Percentiles rank a stretch among this genome's conserved stretches.
phyloP scores from a whole-genome alignment of 1,284 basidiomycete genomes.

The Rhodotorula mucilaginosa region DNA sequence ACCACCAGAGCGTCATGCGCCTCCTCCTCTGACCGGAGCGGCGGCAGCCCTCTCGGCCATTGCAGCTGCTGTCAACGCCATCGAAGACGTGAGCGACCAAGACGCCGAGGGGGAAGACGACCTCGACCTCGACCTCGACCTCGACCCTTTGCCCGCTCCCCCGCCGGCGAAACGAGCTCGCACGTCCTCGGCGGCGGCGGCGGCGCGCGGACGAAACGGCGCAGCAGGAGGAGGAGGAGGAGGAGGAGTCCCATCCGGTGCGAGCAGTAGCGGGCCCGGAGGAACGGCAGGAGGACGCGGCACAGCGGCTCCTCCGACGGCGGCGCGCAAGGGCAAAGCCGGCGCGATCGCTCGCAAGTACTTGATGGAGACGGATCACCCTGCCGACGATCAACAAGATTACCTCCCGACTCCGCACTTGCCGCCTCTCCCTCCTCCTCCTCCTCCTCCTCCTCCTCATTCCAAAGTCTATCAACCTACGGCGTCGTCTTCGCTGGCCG shows the following conservation, averaged over 20 bases:
- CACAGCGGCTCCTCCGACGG: no score
- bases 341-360: neutral
- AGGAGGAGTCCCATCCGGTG: neutral
- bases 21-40: neutral
- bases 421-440: conserved; percentile 7
- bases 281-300: neutral
- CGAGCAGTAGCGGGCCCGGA: neutral
- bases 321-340: neutral
- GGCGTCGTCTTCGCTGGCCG: no score
- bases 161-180: neutral
- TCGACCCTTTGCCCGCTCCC: neutral
- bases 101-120: neutral
- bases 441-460: no score
- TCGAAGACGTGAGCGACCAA: neutral
- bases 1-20: neutral
- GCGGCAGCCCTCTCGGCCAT: neutral
- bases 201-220: neutral
- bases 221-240: neutral
- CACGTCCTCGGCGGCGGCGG: neutral
- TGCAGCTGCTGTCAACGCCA: neutral
- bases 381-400: neutral
- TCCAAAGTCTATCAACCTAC: no score
- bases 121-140: neutral
- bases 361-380: neutral
- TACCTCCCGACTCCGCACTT: conserved; percentile 11